Evolutionary conservation across 176 grass and related monocot genomes (phyloP), one percentile per base, ranked within the genome.

Genomic region (Carex kokanica): DNA sequence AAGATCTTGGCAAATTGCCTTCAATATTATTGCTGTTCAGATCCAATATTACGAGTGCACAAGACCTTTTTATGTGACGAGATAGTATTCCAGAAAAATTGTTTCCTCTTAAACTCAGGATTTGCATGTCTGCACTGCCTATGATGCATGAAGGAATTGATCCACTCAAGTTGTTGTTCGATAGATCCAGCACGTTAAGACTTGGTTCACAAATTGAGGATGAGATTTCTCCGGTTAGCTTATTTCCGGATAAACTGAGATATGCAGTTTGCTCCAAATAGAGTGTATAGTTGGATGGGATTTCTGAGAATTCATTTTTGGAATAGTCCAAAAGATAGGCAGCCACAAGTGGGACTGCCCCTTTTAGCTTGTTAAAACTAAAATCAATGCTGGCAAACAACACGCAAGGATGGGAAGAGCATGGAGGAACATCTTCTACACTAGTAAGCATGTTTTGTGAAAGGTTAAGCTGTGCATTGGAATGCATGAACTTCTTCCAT

Each of bases 51-150:
- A 64, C 5, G 0, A 90, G 16, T 8, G 0, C 0, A 32, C 89
- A 91, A 23, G 8, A 7, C 0, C 0, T 54, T 38, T 2, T 15
- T 11, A 88, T 67, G 74, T 88, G 51, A 12, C 25, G 43, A 0
- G 64, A 3, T 13, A 90, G 7, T 4, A 1, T 54, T 36, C 85
- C 85, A 6, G 87, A 49, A 16, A 90, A 82, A 0, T 82, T 69
- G 86, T 88, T 90, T 10, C 23, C 66, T 3, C 54, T 55, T 78
- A 90, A 60, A 21, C 78, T 88, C 63, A 90, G 9, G 34, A 81
- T 0, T 0, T 0, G 2, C 0, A 79, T 5, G 45, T 54, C 36
- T 38, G 4, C 0, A 6, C 36, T 38, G 36, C 36, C 36, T 38
- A 38, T 15, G 0, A 85, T 2, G 51, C 78, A 90, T 1, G 75